Conservation (phyloP, 139 green algal genomes). For the Chlamydomonas incerta region DNA sequence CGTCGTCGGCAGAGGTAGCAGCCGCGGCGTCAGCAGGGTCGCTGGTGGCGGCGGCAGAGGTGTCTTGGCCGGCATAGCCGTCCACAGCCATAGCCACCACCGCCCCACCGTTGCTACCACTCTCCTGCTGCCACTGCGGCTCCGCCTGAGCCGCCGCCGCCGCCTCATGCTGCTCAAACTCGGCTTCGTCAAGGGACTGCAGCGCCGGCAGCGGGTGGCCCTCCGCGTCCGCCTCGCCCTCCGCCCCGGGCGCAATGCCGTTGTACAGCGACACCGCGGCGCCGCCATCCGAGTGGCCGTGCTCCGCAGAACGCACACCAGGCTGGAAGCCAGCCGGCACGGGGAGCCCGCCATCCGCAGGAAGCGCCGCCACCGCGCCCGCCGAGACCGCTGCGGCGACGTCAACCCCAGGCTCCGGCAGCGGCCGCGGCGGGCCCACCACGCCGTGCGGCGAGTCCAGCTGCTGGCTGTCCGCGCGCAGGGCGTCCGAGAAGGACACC, state of each 20-base stretch:
- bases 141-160: not conserved
- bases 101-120: too few relatives aligned
- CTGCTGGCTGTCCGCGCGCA: not conserved
- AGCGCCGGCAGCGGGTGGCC: not conserved
- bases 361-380: too few relatives aligned
- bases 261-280: conserved; percentile 14
- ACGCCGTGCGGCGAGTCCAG: not conserved
- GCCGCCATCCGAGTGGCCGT: conserved; percentile 7
- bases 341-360: too few relatives aligned
- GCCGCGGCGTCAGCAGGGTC: not conserved
- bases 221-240: not conserved
- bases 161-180: not conserved
- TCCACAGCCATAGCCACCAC: too few relatives aligned
- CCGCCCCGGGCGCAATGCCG: not conserved
- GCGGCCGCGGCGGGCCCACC: not conserved
- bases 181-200: too few relatives aligned
- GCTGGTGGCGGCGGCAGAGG: too few relatives aligned
- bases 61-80: not conserved
- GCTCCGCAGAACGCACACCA: too few relatives aligned
- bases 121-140: too few relatives aligned
- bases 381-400: not conserved
- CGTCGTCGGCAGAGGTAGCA: not conserved
- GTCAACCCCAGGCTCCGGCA: not conserved
- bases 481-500: not conserved
- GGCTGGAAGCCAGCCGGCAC: too few relatives aligned